These are phyloP conservation scores for Cadophora sp. DNA, from an alignment of 2,329 filamentous ascomycete species.

Conservation along the genomic window DNA sequence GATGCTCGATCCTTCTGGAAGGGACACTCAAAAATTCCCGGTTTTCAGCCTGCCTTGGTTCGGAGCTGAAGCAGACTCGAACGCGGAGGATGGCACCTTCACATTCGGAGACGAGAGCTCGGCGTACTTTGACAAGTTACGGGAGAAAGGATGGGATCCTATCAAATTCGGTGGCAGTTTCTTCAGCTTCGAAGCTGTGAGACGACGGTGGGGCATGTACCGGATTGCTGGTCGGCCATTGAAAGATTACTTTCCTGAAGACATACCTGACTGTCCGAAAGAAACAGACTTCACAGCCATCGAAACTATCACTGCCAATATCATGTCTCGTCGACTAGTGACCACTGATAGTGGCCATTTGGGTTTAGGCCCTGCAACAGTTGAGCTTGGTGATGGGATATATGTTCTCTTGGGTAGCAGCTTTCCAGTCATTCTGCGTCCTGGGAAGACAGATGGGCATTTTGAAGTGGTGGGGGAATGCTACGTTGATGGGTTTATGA, in stretches of 20 bases:
- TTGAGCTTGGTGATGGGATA: conserved; percentile 28
- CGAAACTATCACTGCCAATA: conserved; percentile 13
- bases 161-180: neutral
- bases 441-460: conserved; percentile 4
- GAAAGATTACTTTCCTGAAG: conserved; percentile 7
- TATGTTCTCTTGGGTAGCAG: conserved; percentile 35
- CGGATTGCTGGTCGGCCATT: neutral
- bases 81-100: neutral
- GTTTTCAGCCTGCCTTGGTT: conserved; percentile 10
- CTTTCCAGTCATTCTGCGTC: conserved; percentile 32
- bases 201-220: neutral
- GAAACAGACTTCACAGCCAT: neutral
- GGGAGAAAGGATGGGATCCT: neutral
- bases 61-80: neutral
- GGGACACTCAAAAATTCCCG: conserved; percentile 12
- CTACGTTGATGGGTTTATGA: conserved; percentile 35
- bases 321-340: conserved; percentile 24
- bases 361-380: conserved; percentile 27
- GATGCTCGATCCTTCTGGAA: conserved; percentile 24
- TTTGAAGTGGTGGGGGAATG: conserved; percentile 33
- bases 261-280: neutral
- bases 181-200: neutral
- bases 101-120: neutral
- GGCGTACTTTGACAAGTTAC: conserved; percentile 6
- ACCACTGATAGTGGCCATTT: conserved; percentile 18